Evolutionary conservation across 192 early-diverging fungal species (phyloP).

Genomic region (Borealophlyctis nickersoniae): DNA sequence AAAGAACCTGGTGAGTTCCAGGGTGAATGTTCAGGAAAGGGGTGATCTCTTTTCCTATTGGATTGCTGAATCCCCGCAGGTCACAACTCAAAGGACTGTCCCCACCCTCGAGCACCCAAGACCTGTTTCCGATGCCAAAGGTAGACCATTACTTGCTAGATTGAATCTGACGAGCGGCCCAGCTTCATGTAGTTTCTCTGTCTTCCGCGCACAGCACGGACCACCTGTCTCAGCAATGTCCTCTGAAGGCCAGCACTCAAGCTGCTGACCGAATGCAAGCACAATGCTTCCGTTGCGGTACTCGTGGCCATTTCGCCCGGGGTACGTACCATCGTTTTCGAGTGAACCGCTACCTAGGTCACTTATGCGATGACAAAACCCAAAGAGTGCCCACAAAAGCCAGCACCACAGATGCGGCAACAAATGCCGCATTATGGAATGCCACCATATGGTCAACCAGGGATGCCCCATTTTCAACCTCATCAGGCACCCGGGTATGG

Average conservation of each 20-base stretch:
- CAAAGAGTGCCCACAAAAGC: background rate
- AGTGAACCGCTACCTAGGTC: background rate
- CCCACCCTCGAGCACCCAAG: conserved; percentile 1
- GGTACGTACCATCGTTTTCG: background rate
- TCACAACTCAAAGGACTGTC: conserved; percentile 7
- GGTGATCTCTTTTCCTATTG: too few species aligned
- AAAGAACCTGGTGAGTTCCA: background rate
- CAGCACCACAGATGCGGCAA: background rate
- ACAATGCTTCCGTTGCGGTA: background rate
- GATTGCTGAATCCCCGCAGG: background rate
- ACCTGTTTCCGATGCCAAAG: conserved; percentile 4
- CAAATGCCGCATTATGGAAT: background rate
- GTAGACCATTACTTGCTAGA: background rate
- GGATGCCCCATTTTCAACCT: background rate
- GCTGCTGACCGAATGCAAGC: background rate
- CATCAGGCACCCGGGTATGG: too few species aligned
- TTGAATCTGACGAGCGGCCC: background rate
- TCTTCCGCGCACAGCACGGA: background rate
- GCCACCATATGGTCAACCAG: background rate
- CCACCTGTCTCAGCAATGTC: background rate
- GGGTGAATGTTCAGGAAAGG: too few species aligned
- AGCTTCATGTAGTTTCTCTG: too few species aligned
- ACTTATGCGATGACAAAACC: background rate
- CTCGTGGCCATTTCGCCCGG: background rate
- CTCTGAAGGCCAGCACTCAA: background rate